Base-by-base conservation (phyloP, 371 early-diverging fungal genomes). In the Conidiobolus incongruus region DNA sequence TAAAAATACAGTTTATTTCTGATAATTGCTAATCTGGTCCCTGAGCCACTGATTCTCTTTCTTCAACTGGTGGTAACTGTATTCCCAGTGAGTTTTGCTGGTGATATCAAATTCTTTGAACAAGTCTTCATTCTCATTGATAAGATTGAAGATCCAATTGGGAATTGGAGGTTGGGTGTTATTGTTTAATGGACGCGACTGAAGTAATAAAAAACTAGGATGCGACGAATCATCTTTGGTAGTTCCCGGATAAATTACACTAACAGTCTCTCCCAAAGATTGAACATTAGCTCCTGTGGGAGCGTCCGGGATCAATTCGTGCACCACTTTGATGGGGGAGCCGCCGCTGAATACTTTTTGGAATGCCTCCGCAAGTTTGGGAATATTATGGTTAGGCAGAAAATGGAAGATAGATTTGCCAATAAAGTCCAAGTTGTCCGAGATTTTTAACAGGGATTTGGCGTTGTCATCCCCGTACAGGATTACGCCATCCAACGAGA, bases 401-500 rank as follows among this genome's bases (percentile, higher is more conserved):
- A 64, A 32, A n/a, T 76, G 69, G 47, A 67, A 63, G 10, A 75
- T 35, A 1, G 66, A 63, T 20, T 52, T 53, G 1, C 72, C 75
- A 21, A 63, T 45, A 11, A 68, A 48, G 1, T 66, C 65, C 10
- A 58, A 11, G 26, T 38, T 32, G 10, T 38, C 15, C 15, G 39
- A 3, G 4, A 39, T 17, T 30, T 70, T 72, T 0, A 67, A 29
- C 4, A 64, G 48, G 23, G 55, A 53, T 8, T 52, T 48, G 26
- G 59, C 60, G 7, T 55, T 53, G 38, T 51, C 50, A 19, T 63
- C 61, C 6, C 53, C 53, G 46, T 62, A 62, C 12, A 80, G 56
- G 20, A 70, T 45, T n/a, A 76, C 29, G 0, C 77, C 81, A 47
- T 74, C 72, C 1, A 54, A 39, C 17, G 66, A 63, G 0, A 77